Percentiles rank a stretch among this genome's conserved stretches.
Evolutionary conservation across 495 filamentous ascomycete species (phyloP).

Genomic region (Cudoniella acicularis): DNA sequence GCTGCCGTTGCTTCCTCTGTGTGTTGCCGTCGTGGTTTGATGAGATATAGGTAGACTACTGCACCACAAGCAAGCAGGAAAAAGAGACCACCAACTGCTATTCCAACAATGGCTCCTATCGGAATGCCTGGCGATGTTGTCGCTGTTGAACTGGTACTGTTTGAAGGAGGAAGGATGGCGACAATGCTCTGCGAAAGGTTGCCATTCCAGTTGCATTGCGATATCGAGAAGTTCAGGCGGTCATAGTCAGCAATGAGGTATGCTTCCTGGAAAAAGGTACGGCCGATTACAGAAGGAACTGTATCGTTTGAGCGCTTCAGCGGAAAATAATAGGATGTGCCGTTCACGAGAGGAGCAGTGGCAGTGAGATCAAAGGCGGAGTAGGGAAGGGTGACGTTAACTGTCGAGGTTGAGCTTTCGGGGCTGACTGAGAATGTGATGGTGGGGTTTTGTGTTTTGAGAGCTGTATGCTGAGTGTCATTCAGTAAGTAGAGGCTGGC

Average conservation of each 20-base stretch:
- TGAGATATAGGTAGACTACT: background rate
- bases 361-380: conserved; percentile 49
- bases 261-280: conserved; percentile 56
- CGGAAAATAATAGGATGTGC: conserved; percentile 42
- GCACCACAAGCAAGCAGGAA: background rate
- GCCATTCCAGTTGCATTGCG: conserved; percentile 16
- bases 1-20: background rate
- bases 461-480: conserved; percentile 34
- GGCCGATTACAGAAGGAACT: conserved; percentile 51
- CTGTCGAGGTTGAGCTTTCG: conserved; percentile 30
- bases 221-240: conserved; percentile 17
- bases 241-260: conserved; percentile 24
- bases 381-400: conserved; percentile 51
- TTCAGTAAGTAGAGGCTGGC: conserved; percentile 48
- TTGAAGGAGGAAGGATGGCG: conserved; percentile 10
- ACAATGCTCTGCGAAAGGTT: conserved; percentile 7
- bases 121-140: background rate
- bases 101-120: conserved; percentile 11
- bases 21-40: background rate
- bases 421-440: conserved; percentile 47
- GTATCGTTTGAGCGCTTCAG: conserved; percentile 46
- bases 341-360: background rate
- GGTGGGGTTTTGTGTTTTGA: conserved; percentile 43
- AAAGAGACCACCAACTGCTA: conserved; percentile 12
- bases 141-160: background rate